Evolutionary conservation across 73 alveolate genomes (phyloP).

Genomic region (Paramecium primaurelia): DNA sequence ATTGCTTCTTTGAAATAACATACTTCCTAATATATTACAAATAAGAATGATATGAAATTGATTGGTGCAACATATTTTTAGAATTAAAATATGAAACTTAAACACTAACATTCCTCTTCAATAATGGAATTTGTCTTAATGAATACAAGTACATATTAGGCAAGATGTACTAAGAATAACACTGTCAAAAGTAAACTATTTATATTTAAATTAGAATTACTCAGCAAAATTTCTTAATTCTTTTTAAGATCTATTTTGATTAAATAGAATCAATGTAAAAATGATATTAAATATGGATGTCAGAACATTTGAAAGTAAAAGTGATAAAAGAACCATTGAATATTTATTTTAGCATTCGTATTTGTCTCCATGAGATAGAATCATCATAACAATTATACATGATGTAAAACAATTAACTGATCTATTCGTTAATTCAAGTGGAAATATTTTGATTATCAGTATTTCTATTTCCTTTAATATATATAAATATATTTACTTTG

Average conservation of each 20-base stretch:
- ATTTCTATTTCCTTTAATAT: constrained; percentile 11
- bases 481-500: background rate
- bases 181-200: background rate
- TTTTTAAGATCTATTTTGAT: background rate
- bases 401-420: background rate
- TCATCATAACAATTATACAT: background rate
- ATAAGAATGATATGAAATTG: background rate
- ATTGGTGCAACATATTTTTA: background rate
- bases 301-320: background rate
- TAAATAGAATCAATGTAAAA: background rate
- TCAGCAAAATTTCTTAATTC: constrained; percentile 15
- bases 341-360: background rate
- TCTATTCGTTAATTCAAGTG: constrained; percentile 19
- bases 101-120: background rate
- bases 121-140: background rate
- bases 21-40: background rate
- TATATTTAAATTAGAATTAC: background rate
- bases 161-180: background rate
- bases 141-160: background rate
- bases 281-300: background rate
- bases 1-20: background rate
- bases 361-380: background rate
- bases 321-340: background rate
- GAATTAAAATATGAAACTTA: background rate
- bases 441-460: background rate